Conservation (phyloP, 2,329 filamentous ascomycete genomes). For the Neonectria punicea region DNA sequence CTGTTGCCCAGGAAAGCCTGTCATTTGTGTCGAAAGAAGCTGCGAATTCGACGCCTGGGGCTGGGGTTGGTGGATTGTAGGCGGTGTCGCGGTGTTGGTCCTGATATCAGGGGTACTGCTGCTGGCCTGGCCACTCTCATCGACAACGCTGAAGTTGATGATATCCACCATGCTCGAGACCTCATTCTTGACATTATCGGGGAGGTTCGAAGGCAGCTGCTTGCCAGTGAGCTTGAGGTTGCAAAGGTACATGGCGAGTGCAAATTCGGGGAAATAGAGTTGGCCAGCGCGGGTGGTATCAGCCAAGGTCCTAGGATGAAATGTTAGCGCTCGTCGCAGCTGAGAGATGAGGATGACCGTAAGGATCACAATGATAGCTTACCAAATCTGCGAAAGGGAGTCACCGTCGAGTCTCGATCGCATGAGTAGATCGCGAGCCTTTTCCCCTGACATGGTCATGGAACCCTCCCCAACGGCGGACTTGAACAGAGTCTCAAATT, state of each 20-base stretch:
- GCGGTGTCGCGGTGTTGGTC: constrained; percentile 59
- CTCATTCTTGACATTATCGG: constrained; percentile 92
- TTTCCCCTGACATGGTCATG: constrained; percentile 90
- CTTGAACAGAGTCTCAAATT: constrained; percentile 98
- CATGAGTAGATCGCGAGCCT: constrained; percentile 88
- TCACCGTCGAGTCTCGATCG: constrained; percentile 89
- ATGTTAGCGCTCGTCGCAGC: constrained; percentile 24
- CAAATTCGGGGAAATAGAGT: constrained; percentile 96
- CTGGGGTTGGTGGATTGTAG: constrained; percentile 74
- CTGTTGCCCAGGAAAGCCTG: constrained; percentile 70
- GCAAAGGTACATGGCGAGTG: constrained; percentile 97
- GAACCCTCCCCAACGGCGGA: constrained; percentile 87
- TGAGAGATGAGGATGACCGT: neutral
- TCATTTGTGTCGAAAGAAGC: constrained; percentile 73
- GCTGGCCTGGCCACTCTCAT: constrained; percentile 68
- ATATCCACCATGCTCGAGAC: constrained; percentile 99
- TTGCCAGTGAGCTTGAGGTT: constrained; percentile 93
- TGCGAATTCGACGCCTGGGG: constrained; percentile 79
- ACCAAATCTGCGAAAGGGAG: constrained; percentile 94
- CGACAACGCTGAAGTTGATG: constrained; percentile 91
- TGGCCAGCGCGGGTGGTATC: constrained; percentile 97
- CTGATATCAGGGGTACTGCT: constrained; percentile 75
- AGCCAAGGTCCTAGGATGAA: constrained; percentile 76
- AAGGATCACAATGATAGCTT: constrained; percentile 41
- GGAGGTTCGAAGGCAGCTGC: constrained; percentile 76